phyloP scores from a whole-genome alignment of 2,329 filamentous ascomycete species.

The Lizonia empirigonia region DNA sequence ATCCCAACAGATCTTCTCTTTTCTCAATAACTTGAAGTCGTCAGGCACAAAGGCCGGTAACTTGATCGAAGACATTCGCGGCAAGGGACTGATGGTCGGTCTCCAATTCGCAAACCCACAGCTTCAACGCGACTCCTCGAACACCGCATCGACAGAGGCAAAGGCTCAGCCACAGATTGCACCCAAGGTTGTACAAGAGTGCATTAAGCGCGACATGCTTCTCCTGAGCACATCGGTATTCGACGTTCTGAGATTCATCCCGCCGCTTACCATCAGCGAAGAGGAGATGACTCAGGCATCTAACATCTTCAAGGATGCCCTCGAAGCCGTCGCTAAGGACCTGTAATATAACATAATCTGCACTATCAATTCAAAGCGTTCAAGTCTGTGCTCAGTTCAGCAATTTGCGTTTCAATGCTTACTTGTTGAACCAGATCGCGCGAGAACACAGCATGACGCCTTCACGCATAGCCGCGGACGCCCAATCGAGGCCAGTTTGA shows the following conservation, averaged over 20 bases:
- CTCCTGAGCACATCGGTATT: constrained; percentile 40
- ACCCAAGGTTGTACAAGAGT: constrained; percentile 36
- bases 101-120: constrained; percentile 32
- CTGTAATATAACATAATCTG: constrained; percentile 16
- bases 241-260: constrained; percentile 38
- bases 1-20: constrained; percentile 35
- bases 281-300: constrained; percentile 33
- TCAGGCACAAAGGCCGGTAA: constrained; percentile 34
- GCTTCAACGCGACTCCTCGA: constrained; percentile 28
- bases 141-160: constrained; percentile 22
- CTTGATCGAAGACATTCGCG: constrained; percentile 37
- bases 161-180: constrained; percentile 31
- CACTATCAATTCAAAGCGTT: constrained; percentile 1
- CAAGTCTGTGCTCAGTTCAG: background rate
- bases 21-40: constrained; percentile 30
- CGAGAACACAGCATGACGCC: no score
- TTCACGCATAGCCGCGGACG: no score
- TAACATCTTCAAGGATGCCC: constrained; percentile 33
- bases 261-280: constrained; percentile 36
- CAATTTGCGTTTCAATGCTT: no score
- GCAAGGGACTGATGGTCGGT: constrained; percentile 36
- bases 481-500: no score
- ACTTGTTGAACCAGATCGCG: no score
- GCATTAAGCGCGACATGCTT: constrained; percentile 38
- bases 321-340: constrained; percentile 35